These are phyloP conservation scores for Podila epigama DNA, from an alignment of 192 early-diverging fungal genomes.

Conservation along the genomic window DNA sequence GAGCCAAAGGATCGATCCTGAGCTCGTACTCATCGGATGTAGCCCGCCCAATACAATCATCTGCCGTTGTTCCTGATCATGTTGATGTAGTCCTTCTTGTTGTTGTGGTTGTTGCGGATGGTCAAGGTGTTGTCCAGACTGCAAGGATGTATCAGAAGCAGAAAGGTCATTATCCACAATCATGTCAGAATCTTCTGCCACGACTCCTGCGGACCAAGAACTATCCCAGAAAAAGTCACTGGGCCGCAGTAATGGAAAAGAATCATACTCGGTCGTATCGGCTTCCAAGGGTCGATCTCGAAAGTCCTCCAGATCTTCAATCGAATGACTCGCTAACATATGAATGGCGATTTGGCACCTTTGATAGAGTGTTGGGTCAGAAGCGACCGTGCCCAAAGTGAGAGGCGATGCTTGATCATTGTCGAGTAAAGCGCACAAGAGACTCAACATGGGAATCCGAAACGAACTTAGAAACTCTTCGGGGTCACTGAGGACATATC, in stretches of 20 bases:
- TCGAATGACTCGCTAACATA: neutral
- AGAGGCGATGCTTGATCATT: neutral
- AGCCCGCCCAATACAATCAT: neutral
- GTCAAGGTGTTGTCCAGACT: too few relatives aligned
- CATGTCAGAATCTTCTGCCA: too few relatives aligned
- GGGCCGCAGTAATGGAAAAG: neutral
- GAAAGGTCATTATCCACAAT: too few relatives aligned
- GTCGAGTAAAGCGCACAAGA: conserved; percentile 11
- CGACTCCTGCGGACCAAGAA: too few relatives aligned
- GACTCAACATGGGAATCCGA: conserved; percentile 20
- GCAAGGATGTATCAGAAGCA: too few relatives aligned
- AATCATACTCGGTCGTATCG: neutral
- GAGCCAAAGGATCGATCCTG: conserved; percentile 7
- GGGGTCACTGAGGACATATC: neutral
- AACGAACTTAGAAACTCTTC: neutral
- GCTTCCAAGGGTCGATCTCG: neutral
- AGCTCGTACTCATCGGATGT: neutral
- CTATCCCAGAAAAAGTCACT: too few relatives aligned
- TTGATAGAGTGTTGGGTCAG: neutral
- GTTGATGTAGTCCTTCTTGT: too few relatives aligned
- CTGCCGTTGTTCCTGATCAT: neutral
- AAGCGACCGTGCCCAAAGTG: neutral
- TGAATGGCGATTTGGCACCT: conserved; percentile 2
- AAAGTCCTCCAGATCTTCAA: neutral
- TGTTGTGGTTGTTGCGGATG: too few relatives aligned